Evolutionary conservation across 2,329 filamentous ascomycete genomes (phyloP), one percentile per base, ranked within the genome.

Genomic region (Diaporthe nobilis): DNA sequence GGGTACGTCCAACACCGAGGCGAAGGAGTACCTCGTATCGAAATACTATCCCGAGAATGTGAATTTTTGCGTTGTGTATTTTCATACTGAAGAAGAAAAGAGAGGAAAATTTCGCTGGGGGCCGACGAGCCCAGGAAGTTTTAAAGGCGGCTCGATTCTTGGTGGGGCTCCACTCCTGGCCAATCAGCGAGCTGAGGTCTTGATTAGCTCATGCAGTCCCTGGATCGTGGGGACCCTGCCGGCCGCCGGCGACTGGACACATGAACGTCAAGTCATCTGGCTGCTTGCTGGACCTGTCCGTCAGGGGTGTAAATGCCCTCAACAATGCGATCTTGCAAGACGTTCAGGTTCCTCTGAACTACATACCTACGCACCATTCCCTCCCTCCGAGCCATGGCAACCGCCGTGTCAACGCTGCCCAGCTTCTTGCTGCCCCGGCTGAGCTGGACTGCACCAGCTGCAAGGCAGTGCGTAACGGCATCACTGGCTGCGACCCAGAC

Each of bases 371-470:
- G 17, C 8, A 49, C 42, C 17, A 34, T 20, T 47, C 2, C 28
- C 8, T 20, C 4, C 15, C 34, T 67, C 34, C 22, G 39, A 44
- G 73, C 63, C 31, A 83, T 82, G 77, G 83, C 84, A 75, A 80
- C 79, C 53, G 81, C 85, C 13, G 80, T 82, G 2, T 86, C 87
- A 75, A 82, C 85, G 51, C 80, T 90, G 13, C 89, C 90, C 25
- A 85, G 86, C 42, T 91, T 91, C 77, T 84, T 91, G 17, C 87
- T 91, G 22, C 90, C 90, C 4, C 86, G 87, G 31, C 83, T 91
- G 28, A 91, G 90, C 84, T 91, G 89, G 89, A 83, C 80, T 63
- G 82, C 81, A 34, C 80, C 84, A 51, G 77, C 79, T 2, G 79
- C 82, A 37, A 74, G 82, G 34, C 80, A 82, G 6, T 78, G 80